A percentile compares a stretch with the other conserved stretches of the same genome.
These are phyloP conservation scores for Microstegium vimineum DNA, from an alignment of 176 grass and related monocot genomes.

Conservation along the genomic window DNA sequence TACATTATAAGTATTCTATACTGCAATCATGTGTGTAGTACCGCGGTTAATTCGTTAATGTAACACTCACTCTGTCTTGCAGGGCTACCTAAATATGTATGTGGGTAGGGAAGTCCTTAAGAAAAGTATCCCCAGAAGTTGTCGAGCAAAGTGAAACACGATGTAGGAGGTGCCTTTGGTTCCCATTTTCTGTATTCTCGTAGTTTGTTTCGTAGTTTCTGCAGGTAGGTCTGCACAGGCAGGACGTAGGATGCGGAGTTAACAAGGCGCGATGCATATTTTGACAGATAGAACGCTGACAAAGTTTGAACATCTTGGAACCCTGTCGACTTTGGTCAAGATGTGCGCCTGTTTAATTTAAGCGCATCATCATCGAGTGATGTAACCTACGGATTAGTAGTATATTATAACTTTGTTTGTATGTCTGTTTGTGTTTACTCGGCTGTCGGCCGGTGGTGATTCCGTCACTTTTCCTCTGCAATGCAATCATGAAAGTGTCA, in stretches of 20 bases:
- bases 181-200: background rate
- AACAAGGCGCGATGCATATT: background rate
- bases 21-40: background rate
- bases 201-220: background rate
- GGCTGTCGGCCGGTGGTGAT: background rate
- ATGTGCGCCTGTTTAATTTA: background rate
- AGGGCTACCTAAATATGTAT: conserved; percentile 37
- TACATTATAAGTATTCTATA: background rate
- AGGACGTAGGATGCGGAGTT: too few species aligned
- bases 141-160: background rate
- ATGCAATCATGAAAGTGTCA: background rate
- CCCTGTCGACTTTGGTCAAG: background rate
- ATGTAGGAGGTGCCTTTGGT: background rate
- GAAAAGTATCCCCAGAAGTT: background rate
- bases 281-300: background rate
- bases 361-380: background rate
- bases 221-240: background rate
- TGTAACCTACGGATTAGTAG: too few species aligned
- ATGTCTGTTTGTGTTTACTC: background rate
- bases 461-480: background rate
- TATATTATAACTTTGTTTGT: background rate
- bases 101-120: conserved; percentile 35
- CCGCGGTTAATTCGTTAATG: background rate
- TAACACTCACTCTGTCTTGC: background rate
- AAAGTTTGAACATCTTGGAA: background rate